phyloP scores from a whole-genome alignment of 148 eudicot species.

The Cornus controversa region DNA sequence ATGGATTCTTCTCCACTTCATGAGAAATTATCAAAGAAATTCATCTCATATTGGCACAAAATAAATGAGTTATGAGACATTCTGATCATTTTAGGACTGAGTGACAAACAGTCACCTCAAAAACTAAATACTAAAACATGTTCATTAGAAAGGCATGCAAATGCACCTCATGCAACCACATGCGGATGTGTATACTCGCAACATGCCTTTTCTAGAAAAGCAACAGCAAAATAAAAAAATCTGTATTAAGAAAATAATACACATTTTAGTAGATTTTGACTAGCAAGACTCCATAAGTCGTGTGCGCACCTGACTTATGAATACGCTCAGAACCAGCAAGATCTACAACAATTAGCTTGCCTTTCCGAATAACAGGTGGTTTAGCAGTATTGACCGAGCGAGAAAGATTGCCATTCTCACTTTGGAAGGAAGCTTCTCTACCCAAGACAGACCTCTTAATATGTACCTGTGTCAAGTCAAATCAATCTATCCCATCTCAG shows the following conservation, averaged over 20 bases:
- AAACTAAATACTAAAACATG: background rate
- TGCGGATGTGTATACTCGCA: background rate
- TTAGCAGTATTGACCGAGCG: constrained; percentile 50
- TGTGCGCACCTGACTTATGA: constrained; percentile 80
- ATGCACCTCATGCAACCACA: background rate
- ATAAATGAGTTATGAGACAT: background rate
- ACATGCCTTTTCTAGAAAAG: background rate
- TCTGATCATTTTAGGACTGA: background rate
- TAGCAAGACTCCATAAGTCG: background rate
- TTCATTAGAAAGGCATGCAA: background rate
- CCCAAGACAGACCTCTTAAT: constrained; percentile 68
- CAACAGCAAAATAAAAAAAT: background rate
- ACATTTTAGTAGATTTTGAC: background rate
- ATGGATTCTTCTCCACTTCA: background rate
- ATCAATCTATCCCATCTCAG: constrained; percentile 6
- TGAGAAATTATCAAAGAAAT: background rate
- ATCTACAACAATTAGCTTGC: constrained; percentile 94
- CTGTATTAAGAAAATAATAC: constrained; percentile 3
- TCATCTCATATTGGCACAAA: background rate
- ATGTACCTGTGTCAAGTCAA: constrained; percentile 56
- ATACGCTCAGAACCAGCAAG: constrained; percentile 99
- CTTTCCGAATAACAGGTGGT: constrained; percentile 81
- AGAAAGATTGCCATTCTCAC: constrained; percentile 56
- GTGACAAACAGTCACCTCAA: background rate
- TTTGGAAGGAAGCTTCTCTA: constrained; percentile 60